Evolutionary conservation across 1,139 yeast species (phyloP), one percentile per base, ranked within the genome.

Genomic region (Sugiyamaella neomexicana): DNA sequence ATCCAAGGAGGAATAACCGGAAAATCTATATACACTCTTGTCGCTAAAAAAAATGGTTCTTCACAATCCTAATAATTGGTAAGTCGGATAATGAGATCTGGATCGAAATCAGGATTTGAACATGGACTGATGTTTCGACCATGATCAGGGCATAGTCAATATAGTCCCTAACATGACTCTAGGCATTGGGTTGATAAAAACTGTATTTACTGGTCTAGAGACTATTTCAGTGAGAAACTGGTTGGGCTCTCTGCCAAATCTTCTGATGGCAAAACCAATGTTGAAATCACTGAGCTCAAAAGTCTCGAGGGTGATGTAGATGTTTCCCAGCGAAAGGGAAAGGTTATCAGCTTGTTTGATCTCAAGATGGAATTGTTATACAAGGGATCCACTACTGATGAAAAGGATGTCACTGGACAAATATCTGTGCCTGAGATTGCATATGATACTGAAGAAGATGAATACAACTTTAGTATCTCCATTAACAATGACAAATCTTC

Each of bases 141-240:
- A 12, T 29, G 34, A 41, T n/a, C n/a, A n/a, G n/a, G n/a, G n/a
- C n/a, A 13, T 41, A 15, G 12, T 12, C 2, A 20, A 16, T 31
- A n/a, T 2, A n/a, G n/a, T n/a, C 6, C 29, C 46, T 25, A 31
- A 27, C 25, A 16, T 34, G n/a, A 42, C 45, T 32, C 5, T 50
- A 68, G 72, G 99, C 99, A 93, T 78, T 93, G 99, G 99, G 98
- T 93, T 60, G 97, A 93, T 74, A 93, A 93, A 72, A 93, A 93
- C 78, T 93, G 99, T 74, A 80, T 91, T 58, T 84, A 81, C 60
- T 93, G 99, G 99, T 79, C 97, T 12, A 82, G 83, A 59, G 79
- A 80, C 46, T 93, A 91, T 71, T 88, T 93, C 69, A 71, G 75
- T 46, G 79, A 80, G 47, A 79, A 81, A 52, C 73, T 90, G 42